phyloP scores from a whole-genome alignment of 257 asterid genomes.

The Eucommia ulmoides region DNA sequence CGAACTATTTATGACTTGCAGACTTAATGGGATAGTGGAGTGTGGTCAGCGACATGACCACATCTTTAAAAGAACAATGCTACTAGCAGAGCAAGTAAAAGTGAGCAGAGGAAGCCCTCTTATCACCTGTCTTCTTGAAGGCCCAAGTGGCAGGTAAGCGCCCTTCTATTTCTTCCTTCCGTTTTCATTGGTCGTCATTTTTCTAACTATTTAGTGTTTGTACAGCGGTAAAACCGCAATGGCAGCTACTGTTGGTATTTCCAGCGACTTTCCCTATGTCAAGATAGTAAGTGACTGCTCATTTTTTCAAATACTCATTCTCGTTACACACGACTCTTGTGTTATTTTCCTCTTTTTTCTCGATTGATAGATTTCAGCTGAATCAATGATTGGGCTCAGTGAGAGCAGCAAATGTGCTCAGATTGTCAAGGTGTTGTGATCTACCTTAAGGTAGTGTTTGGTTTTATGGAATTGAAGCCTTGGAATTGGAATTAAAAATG shows the following conservation, averaged over 20 bases:
- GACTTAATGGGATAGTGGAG: conserved; percentile 72
- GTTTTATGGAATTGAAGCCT: no score
- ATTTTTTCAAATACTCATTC: conserved; percentile 3
- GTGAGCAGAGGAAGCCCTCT: conserved; percentile 81
- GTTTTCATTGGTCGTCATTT: conserved; percentile 4
- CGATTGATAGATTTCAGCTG: conserved; percentile 78
- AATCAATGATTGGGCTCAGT: conserved; percentile 91
- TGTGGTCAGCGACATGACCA: conserved; percentile 79
- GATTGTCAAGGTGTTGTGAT: conserved; percentile 57
- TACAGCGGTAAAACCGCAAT: conserved; percentile 96
- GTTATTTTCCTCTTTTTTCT: conserved; percentile 12
- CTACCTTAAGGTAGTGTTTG: no score
- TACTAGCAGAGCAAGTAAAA: conserved; percentile 89
- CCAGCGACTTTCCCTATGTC: conserved; percentile 90
- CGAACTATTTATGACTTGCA: conserved; percentile 23
- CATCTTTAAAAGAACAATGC: conserved; percentile 68
- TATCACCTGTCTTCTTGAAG: conserved; percentile 91
- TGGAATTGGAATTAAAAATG: no score
- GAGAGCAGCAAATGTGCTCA: conserved; percentile 92
- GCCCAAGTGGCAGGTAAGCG: conserved; percentile 91
- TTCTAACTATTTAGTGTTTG: conserved; percentile 12
- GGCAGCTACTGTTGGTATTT: conserved; percentile 89
- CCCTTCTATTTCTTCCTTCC: conserved; percentile 9
- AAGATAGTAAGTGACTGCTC: conserved; percentile 57
- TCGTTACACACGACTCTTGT: conserved; percentile 6